phyloP scores from a whole-genome alignment of 2,329 filamentous ascomycete species.

The Dactylellina sp. region DNA sequence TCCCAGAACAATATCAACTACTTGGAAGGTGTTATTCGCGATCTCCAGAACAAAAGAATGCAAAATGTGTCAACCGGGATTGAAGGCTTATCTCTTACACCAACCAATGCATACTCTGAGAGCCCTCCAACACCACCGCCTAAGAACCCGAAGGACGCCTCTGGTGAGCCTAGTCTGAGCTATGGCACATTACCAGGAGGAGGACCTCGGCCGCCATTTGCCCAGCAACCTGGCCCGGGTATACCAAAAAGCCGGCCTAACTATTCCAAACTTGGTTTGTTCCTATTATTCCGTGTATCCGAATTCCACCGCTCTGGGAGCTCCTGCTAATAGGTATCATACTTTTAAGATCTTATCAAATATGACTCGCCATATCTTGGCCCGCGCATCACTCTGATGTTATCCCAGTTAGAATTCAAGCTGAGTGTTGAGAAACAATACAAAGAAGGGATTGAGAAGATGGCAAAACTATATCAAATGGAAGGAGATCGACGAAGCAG shows the following conservation, averaged over 20 bases:
- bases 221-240: conserved; percentile 75
- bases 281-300: conserved; percentile 58
- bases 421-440: conserved; percentile 99
- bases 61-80: conserved; percentile 78
- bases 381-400: conserved; percentile 97
- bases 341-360: conserved; percentile 86
- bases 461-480: conserved; percentile 97
- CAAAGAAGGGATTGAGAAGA: conserved; percentile 98
- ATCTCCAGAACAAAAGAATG: conserved; percentile 75
- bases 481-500: conserved; percentile 97
- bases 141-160: conserved; percentile 4
- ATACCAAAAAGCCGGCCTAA: conserved; percentile 83
- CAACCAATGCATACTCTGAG: conserved; percentile 28
- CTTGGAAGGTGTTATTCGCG: conserved; percentile 89
- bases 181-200: conserved; percentile 82
- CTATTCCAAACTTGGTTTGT: conserved; percentile 92
- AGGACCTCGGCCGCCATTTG: conserved; percentile 73
- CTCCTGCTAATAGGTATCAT: neutral
- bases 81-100: conserved; percentile 62
- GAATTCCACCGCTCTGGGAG: neutral
- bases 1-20: conserved; percentile 93
- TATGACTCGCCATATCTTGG: conserved; percentile 96
- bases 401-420: conserved; percentile 98
- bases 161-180: conserved; percentile 68
- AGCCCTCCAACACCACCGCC: conserved; percentile 39